Evolutionary conservation across 495 filamentous ascomycete species (phyloP).

Genomic region (Penicillium angulare): DNA sequence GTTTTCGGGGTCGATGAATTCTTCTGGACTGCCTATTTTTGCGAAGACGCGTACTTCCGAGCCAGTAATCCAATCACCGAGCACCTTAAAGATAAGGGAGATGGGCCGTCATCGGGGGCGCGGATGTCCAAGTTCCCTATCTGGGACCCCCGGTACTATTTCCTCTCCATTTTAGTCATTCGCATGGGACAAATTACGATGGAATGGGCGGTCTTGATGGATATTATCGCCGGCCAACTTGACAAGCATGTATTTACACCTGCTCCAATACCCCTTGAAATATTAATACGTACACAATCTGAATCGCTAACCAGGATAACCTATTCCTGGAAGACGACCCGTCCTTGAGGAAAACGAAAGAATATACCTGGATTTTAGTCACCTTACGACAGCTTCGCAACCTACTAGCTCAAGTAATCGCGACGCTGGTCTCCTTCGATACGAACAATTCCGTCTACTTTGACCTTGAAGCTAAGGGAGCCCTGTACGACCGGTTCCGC

Average conservation of each 20-base stretch:
- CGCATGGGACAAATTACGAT: constrained; percentile 18
- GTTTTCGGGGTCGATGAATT: constrained; percentile 18
- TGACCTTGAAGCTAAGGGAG: constrained; percentile 6
- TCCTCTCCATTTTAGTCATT: constrained; percentile 16
- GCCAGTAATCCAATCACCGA: constrained; percentile 6
- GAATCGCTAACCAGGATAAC: neutral
- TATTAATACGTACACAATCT: neutral
- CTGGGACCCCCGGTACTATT: constrained; percentile 27
- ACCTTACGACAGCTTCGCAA: constrained; percentile 6
- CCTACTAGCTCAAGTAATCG: constrained; percentile 4
- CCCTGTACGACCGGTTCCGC: constrained; percentile 7
- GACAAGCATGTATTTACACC: constrained; percentile 3
- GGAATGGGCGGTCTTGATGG: constrained; percentile 7
- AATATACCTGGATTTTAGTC: constrained; percentile 4
- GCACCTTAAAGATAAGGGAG: constrained; percentile 3
- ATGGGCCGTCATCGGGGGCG: constrained; percentile 17
- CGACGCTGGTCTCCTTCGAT: constrained; percentile 1
- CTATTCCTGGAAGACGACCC: constrained; percentile 6
- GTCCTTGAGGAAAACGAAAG: constrained; percentile 1
- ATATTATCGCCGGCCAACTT: neutral
- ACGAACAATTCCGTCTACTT: constrained; percentile 11
- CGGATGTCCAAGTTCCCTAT: constrained; percentile 11
- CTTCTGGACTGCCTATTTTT: constrained; percentile 28
- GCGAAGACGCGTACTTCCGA: constrained; percentile 26
- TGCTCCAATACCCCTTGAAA: neutral